Evolutionary conservation across 257 asterid genomes (phyloP), one percentile per base, ranked within the genome.

Genomic region (Gentiana macrophylla): DNA sequence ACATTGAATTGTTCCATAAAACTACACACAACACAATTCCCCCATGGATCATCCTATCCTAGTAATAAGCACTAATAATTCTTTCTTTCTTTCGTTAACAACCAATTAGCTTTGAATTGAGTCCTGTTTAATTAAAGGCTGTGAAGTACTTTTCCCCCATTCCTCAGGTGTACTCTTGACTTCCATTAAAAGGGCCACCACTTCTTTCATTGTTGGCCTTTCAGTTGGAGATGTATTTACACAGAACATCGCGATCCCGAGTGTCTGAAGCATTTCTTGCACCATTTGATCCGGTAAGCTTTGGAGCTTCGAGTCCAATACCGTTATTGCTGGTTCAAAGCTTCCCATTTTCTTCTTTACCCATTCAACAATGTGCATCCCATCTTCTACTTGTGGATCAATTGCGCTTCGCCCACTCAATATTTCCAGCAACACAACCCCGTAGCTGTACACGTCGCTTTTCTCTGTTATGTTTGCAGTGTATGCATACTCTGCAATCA

Each of bases 251-350:
- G 97, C 97, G 10, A 90, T 86, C 43, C 97, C 97, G 3, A 90
- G 89, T 9, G 97, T 82, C 62, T 90, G 97, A 35, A 90, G 94
- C 94, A 90, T 86, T 76, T 90, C 97, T 67, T 90, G 97, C 81
- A 86, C 94, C 82, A 76, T 70, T 60, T 80, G 94, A 69, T 90
- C 96, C 0, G 96, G 86, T 70, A 90, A 54, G 0, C 94, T 85
- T 37, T 74, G 94, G 46, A 90, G 96, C 83, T 84, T 84, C 8
- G 82, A 37, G 37, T 90, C 96, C 6, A 90, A 84, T 51, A 90
- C 60, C 2, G 94, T 67, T 34, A 74, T 68, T 34, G 94, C 94
- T 24, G 97, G 97, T 62, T 90, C 97, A 49, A 63, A 90, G 86
- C 97, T 86, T 64, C 93, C 97, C 95, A 89, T 89, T 70, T 86